Conservation (phyloP, 2,329 filamentous ascomycete genomes). For the Hirsutella rhossiliensis region DNA sequence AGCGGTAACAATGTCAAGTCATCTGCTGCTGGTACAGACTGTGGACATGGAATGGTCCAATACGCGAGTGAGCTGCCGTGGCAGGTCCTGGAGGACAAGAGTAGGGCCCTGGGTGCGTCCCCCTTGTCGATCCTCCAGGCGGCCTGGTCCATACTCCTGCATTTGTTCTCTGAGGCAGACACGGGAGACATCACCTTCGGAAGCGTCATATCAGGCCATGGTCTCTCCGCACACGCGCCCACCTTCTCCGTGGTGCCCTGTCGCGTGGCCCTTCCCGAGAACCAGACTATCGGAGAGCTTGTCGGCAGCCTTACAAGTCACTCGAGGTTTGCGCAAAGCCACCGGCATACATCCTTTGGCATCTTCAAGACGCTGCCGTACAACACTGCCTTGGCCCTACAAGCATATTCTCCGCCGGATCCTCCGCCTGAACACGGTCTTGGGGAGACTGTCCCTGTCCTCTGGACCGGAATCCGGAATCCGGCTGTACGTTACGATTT, state of each 20-base stretch:
- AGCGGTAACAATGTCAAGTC: slow-evolving; percentile 9
- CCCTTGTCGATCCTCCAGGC: slow-evolving; percentile 22
- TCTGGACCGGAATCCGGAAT: neutral
- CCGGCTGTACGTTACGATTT: slow-evolving; percentile 1
- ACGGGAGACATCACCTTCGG: slow-evolving; percentile 21
- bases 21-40: neutral
- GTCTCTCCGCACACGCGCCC: slow-evolving; percentile 16
- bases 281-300: slow-evolving; percentile 5
- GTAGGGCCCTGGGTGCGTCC: slow-evolving; percentile 12
- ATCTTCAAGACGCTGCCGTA: slow-evolving; percentile 17
- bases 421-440: neutral
- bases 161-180: slow-evolving; percentile 17
- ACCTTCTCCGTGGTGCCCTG: slow-evolving; percentile 21
- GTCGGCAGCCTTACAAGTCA: slow-evolving; percentile 7
- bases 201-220: slow-evolving; percentile 19
- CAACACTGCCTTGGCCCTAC: slow-evolving; percentile 21
- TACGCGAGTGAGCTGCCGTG: slow-evolving; percentile 5
- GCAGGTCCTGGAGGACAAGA: slow-evolving; percentile 5
- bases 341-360: slow-evolving; percentile 14
- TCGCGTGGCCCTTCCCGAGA: slow-evolving; percentile 12
- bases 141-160: slow-evolving; percentile 20
- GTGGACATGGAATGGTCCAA: slow-evolving; percentile 3
- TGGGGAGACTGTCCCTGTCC: no score
- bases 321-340: slow-evolving; percentile 4
- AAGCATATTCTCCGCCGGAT: slow-evolving; percentile 12